phyloP scores from a whole-genome alignment of 139 green algal species.

The Tetraselmis striata region DNA sequence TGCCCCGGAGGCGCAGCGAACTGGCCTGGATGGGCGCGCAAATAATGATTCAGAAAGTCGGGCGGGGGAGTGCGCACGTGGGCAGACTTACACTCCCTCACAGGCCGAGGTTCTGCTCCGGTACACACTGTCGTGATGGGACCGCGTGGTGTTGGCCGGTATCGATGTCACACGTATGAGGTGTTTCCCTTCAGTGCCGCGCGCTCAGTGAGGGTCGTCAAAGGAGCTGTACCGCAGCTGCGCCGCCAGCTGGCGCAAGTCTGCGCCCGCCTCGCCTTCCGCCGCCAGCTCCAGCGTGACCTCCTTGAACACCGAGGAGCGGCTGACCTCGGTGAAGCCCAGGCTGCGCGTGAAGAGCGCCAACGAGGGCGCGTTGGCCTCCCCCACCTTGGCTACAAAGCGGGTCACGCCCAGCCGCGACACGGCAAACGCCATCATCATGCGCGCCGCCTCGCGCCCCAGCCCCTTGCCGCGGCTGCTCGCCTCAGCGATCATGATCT shows the following conservation, averaged over 20 bases:
- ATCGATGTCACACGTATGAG: too few species aligned
- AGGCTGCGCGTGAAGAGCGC: conserved; percentile 51
- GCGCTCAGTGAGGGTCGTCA: too few species aligned
- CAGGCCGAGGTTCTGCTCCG: too few species aligned
- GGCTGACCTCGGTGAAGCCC: conserved; percentile 45
- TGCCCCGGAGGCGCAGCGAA: too few species aligned
- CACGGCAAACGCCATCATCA: conserved; percentile 69
- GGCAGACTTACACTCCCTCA: too few species aligned
- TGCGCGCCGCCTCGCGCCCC: conserved; percentile 51
- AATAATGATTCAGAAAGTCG: too few species aligned
- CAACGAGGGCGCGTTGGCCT: conserved; percentile 56
- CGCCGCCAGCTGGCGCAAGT: neutral
- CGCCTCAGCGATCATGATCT: conserved; percentile 70
- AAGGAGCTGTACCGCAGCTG: neutral
- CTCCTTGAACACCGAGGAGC: conserved; percentile 57
- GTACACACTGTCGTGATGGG: too few species aligned
- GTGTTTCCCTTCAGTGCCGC: too few species aligned
- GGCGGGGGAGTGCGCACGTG: too few species aligned
- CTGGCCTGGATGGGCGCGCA: too few species aligned
- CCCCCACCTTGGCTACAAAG: conserved; percentile 64
- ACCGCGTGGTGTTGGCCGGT: too few species aligned
- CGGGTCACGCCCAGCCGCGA: conserved; percentile 27
- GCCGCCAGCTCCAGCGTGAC: conserved; percentile 33
- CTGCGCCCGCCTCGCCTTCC: neutral
- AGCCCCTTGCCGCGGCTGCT: conserved; percentile 45